These are phyloP conservation scores for Tolypocladium amazonense DNA, from an alignment of 2,329 filamentous ascomycete genomes.

Conservation along the genomic window DNA sequence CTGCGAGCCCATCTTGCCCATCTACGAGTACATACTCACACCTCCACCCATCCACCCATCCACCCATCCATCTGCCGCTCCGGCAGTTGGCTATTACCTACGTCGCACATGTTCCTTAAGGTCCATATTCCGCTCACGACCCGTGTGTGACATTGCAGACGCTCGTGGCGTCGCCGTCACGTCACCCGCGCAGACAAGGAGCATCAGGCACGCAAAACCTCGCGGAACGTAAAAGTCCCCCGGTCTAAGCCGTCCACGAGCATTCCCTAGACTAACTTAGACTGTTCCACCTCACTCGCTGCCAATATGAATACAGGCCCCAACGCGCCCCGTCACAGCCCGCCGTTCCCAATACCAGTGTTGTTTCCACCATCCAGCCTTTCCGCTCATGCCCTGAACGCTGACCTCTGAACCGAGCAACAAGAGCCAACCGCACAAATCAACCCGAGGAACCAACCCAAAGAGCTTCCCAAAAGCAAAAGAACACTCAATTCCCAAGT, in stretches of 20 bases:
- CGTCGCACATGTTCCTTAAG: no score
- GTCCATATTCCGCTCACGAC: no score
- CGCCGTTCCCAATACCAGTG: not conserved
- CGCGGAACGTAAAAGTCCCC: not conserved
- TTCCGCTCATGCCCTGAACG: not conserved
- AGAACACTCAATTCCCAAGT: not conserved
- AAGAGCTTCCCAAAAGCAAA: not conserved
- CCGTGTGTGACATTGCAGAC: no score
- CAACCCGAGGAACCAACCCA: not conserved
- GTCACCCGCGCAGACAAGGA: not conserved
- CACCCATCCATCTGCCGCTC: not conserved
- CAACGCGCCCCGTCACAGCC: not conserved
- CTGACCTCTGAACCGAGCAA: not conserved
- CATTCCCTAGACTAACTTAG: not conserved
- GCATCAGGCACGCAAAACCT: not conserved
- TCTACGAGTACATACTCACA: no score
- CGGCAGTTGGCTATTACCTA: no score
- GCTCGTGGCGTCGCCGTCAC: no score
- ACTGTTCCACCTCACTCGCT: not conserved
- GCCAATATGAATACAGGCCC: not conserved
- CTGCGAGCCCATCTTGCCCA: not conserved
- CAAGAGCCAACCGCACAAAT: not conserved
- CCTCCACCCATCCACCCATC: no score
- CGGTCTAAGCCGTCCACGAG: not conserved
- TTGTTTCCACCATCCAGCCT: not conserved